Evolutionary conservation across 2,329 filamentous ascomycete species (phyloP).

Genomic region (Ophiosphaerella korrae): DNA sequence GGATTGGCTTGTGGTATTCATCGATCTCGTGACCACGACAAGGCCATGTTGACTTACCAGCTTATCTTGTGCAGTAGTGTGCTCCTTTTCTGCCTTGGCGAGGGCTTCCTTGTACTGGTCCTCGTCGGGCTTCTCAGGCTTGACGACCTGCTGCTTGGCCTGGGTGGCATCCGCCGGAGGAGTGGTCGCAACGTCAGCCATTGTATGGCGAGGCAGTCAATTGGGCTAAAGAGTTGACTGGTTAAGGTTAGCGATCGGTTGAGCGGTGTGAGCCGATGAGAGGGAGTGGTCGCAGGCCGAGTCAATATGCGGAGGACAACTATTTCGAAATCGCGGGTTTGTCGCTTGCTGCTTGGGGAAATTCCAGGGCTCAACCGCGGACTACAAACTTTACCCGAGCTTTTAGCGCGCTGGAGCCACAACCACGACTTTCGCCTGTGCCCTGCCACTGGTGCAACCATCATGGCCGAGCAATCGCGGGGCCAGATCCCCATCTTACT

Average conservation of each 20-base stretch:
- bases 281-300: slow-evolving; percentile 1
- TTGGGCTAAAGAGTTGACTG: slow-evolving; percentile 22
- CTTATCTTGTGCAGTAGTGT: slow-evolving; percentile 75
- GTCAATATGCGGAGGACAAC: slow-evolving; percentile 21
- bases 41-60: slow-evolving; percentile 55
- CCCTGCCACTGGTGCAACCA: neutral
- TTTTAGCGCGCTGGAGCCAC: slow-evolving; percentile 6
- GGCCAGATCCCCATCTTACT: slow-evolving; percentile 65
- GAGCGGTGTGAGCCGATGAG: neutral
- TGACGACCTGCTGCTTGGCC: slow-evolving; percentile 52
- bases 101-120: slow-evolving; percentile 79
- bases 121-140: slow-evolving; percentile 87
- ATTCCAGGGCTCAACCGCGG: slow-evolving; percentile 27
- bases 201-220: slow-evolving; percentile 23
- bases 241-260: slow-evolving; percentile 13
- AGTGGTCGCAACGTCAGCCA: slow-evolving; percentile 48
- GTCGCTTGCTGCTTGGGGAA: slow-evolving; percentile 21
- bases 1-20: slow-evolving; percentile 4
- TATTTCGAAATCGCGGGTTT: slow-evolving; percentile 17
- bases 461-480: slow-evolving; percentile 30
- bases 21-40: neutral
- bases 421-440: neutral
- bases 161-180: slow-evolving; percentile 43
- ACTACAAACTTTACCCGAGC: slow-evolving; percentile 31
- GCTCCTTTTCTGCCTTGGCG: slow-evolving; percentile 83